These are phyloP conservation scores for Pterula multifida DNA, from an alignment of 1,284 basidiomycete species.

Conservation along the genomic window DNA sequence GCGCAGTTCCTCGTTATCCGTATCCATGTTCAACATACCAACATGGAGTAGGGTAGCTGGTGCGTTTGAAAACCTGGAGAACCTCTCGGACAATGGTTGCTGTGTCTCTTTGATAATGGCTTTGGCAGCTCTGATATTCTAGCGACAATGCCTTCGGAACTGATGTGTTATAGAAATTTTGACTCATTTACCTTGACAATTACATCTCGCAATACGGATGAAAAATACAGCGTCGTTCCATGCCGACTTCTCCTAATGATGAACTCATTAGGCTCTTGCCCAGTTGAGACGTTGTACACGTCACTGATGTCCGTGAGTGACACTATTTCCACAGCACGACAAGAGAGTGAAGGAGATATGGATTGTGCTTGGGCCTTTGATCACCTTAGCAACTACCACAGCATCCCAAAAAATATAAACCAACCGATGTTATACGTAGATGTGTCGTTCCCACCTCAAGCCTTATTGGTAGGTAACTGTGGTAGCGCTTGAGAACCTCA, in stretches of 20 bases:
- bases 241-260: constrained; percentile 66
- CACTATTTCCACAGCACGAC: constrained; percentile 71
- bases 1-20: constrained; percentile 64
- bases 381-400: constrained; percentile 5
- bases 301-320: constrained; percentile 74
- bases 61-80: constrained; percentile 70
- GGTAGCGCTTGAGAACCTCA: constrained; percentile 47
- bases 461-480: constrained; percentile 50
- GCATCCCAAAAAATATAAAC: constrained; percentile 18
- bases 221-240: constrained; percentile 58
- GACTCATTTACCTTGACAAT: constrained; percentile 57
- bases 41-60: constrained; percentile 76
- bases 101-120: constrained; percentile 47
- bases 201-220: constrained; percentile 51
- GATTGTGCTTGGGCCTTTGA: constrained; percentile 55
- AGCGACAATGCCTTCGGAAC: constrained; percentile 5
- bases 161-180: not conserved
- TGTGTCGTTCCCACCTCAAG: constrained; percentile 53
- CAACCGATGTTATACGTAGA: constrained; percentile 56
- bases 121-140: constrained; percentile 64
- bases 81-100: constrained; percentile 49
- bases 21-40: constrained; percentile 66
- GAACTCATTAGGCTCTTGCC: constrained; percentile 68
- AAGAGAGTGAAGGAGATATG: constrained; percentile 50
- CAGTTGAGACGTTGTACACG: constrained; percentile 68